phyloP scores from a whole-genome alignment of 2,329 filamentous ascomycete species.

The Beauveria asiatica region DNA sequence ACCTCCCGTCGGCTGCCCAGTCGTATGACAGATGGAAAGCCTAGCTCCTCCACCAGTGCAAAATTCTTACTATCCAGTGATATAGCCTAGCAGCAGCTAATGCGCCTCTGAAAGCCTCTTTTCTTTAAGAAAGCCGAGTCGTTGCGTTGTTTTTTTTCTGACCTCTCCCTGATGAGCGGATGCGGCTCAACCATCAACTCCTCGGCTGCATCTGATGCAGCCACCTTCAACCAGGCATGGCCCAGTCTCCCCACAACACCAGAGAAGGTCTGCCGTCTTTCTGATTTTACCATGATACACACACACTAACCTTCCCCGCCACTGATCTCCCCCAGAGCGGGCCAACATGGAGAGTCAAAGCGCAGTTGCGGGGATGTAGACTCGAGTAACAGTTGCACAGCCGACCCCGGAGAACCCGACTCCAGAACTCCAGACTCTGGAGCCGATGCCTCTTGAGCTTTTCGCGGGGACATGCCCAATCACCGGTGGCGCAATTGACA shows the following conservation, averaged over 20 bases:
- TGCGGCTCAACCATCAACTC: constrained; percentile 3
- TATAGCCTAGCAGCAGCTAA: neutral
- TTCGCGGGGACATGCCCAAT: neutral
- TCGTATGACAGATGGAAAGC: neutral
- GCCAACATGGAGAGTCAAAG: neutral
- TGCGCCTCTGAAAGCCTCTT: constrained; percentile 1
- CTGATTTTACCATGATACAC: neutral
- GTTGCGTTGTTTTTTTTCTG: neutral
- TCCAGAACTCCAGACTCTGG: neutral
- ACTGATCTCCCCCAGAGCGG: neutral
- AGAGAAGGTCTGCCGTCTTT: neutral
- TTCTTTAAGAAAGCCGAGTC: neutral
- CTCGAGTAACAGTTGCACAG: neutral
- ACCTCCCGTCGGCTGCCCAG: neutral
- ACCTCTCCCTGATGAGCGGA: neutral
- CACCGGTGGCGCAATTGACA: neutral
- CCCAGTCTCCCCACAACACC: neutral
- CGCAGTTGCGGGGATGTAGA: neutral
- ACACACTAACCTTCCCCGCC: neutral
- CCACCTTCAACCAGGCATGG: neutral
- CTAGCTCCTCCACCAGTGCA: neutral
- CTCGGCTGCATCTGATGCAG: constrained; percentile 1
- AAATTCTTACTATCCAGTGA: neutral
- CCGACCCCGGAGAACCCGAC: neutral
- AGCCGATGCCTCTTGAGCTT: neutral